Base-by-base conservation (phyloP, 2,329 filamentous ascomycete genomes). In the Aspergillus sp. region DNA sequence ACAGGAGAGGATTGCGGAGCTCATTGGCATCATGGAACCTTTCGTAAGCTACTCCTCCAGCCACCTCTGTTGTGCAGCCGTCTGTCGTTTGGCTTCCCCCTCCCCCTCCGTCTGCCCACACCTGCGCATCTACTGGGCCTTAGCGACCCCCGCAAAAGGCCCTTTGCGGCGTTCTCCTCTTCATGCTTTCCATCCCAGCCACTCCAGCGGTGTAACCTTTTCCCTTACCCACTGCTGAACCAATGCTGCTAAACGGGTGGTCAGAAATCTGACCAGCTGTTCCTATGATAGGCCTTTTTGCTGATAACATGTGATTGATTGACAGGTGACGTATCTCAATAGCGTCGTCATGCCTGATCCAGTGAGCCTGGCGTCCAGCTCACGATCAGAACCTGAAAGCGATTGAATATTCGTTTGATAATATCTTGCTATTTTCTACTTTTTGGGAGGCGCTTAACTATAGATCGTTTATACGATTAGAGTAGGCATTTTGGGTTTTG, bases 291-390 rank as follows among this genome's bases (percentile, higher is more conserved):
- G 36, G 45, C 44, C 42, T 48, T 52, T 19, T 55, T 35, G 50
- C 57, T 63, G 56, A 63, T 58, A 52, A 57, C 52, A 56, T 42
- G 49, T 59, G 54, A 47, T 46, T 47, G 45, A 43, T 48, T 36
- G 47, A 53, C 55, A 87, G 83, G 73, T 88, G 45, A 79, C 81
- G 29, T 86, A 85, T 65, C 64, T 88, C 50, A 89, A 88, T 59
- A 78, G 74, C 48, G 75, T 86, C 39, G 82, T 87, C 48, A 86
- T 86, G 83, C 85, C 85, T 3, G 85, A 88, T 60, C 74, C 74
- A 5, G 74, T 74, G 9, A 70, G 71, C 7, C 60, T 63, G 4
- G 69, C 70, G 9, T 61, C 61, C 6, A 63, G 63, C 7, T 68
- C 67, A 4, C 67, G 66, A 0, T 68, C 56, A 19, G 57, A 59